Percentiles rank a stretch among this genome's conserved stretches.
phyloP scores from a whole-genome alignment of 352 stramenopile genomes.

The Peronospora tabacina region DNA sequence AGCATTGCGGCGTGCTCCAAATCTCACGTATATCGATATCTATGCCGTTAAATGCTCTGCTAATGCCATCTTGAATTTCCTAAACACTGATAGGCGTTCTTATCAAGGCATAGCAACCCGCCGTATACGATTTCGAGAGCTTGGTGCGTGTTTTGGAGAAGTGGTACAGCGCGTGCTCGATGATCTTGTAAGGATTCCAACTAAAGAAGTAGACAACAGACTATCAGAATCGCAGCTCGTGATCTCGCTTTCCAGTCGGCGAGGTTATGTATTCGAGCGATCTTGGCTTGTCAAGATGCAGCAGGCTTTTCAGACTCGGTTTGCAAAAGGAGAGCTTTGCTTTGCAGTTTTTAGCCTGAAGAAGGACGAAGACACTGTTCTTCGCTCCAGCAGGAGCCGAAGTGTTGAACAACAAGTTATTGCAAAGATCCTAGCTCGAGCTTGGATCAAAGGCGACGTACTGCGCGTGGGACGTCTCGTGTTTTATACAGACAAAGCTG shows the following conservation, averaged over 20 bases:
- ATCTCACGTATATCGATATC: slow-evolving; percentile 28
- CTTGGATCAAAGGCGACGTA: slow-evolving; percentile 33
- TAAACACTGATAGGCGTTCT: neutral
- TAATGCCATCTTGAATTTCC: slow-evolving; percentile 20
- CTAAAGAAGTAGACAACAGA: neutral
- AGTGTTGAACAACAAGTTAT: slow-evolving; percentile 29
- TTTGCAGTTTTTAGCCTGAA: slow-evolving; percentile 33
- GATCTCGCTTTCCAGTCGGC: slow-evolving; percentile 32
- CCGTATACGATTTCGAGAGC: slow-evolving; percentile 26
- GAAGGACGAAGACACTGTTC: slow-evolving; percentile 26
- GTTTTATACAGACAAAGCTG: slow-evolving; percentile 22
- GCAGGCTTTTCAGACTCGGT: slow-evolving; percentile 11
- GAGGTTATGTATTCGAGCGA: slow-evolving; percentile 35
- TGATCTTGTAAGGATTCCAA: slow-evolving; percentile 6
- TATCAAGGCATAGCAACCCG: neutral
- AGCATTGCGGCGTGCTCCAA: slow-evolving; percentile 16
- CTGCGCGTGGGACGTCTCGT: slow-evolving; percentile 30
- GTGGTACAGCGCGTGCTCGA: slow-evolving; percentile 30
- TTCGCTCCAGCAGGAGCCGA: slow-evolving; percentile 7
- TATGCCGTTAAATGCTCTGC: slow-evolving; percentile 33
- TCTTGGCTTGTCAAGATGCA: slow-evolving; percentile 27
- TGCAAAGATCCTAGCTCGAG: slow-evolving; percentile 16
- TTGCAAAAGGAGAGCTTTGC: slow-evolving; percentile 18
- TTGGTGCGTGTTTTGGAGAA: slow-evolving; percentile 37
- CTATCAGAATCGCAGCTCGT: slow-evolving; percentile 9